phyloP scores from a whole-genome alignment of 2,329 filamentous ascomycete genomes.

The Cladosporium sp. region DNA sequence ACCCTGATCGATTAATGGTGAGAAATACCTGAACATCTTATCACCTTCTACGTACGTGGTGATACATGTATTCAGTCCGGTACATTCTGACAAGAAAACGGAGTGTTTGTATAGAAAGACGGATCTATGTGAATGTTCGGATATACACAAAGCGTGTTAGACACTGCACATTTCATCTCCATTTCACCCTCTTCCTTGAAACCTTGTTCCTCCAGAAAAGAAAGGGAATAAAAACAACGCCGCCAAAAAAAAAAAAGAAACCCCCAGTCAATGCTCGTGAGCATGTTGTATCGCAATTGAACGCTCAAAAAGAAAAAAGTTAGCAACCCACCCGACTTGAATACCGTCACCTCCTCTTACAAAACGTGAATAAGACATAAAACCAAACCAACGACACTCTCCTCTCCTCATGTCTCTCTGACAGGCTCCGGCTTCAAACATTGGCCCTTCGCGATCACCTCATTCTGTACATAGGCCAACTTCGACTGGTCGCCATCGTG shows the following conservation, averaged over 20 bases:
- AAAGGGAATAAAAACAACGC: no score
- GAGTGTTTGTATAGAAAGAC: neutral
- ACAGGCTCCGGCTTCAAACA: conserved; percentile 27
- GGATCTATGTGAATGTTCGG: conserved; percentile 2
- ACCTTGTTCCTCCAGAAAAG: no score
- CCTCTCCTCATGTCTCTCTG: neutral
- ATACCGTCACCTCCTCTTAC: no score
- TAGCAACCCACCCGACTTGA: neutral
- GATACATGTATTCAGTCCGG: no score
- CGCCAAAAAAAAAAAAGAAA: no score
- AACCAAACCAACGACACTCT: neutral
- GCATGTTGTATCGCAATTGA: neutral
- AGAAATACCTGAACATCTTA: no score
- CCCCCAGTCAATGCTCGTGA: neutral
- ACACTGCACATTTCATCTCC: no score
- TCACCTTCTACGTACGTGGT: no score
- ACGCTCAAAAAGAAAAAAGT: neutral
- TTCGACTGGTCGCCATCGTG: conserved; percentile 30
- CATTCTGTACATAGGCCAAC: conserved; percentile 33
- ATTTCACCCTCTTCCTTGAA: no score
- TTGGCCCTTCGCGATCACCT: conserved; percentile 35
- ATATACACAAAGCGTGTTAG: neutral
- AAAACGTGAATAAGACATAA: neutral
- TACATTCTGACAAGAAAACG: no score
- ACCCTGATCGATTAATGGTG: no score